Evolutionary conservation across 345 rosid species (phyloP), one percentile per base, ranked within the genome.

Genomic region (Jatropha curcas): DNA sequence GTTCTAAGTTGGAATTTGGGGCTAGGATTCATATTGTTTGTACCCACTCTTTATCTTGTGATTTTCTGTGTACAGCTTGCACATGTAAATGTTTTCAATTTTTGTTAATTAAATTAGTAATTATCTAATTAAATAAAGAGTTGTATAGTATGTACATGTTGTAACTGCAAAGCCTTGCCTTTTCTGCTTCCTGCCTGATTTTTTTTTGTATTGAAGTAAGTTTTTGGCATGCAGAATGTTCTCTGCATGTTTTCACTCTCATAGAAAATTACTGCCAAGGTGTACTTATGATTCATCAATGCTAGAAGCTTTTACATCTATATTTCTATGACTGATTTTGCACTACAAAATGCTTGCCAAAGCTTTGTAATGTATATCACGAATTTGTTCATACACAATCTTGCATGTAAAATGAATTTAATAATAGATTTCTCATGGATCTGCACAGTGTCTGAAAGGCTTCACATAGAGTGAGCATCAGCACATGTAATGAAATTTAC

Each of bases 1-100:
- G 45, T 70, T 69, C 35, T 57, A 60, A 60, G 48, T 67, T 34
- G 46, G 61, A 48, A 34, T 33, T 61, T 55, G 25, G 65, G 63
- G 65, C 58, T 39, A 24, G 30, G 14, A 22, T 60, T 34, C 39
- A 19, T 19, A 34, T 16, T 27, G 4, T 28, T 51, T 66, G 20
- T 35, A 22, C 53, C 34, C 19, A 12, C 31, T 19, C 8, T 57
- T 16, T 56, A 19, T 67, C 6, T 24, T 1, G 4, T 34, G 35
- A 22, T 45, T 39, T 31, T 11, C 25, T 25, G 11, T 45, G 10
- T 13, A 25, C 19, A 43, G 41, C 59, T 41, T 64, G 60, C 57
- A 14, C 39, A 4, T 52, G 33, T 24, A 27, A 56, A 61, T 12
- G 12, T 34, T 61, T 4, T 5, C 7, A 0, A 27, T 50, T 70